Evolutionary conservation across 495 filamentous ascomycete genomes (phyloP).

Genomic region (Pyrenula massariospora): DNA sequence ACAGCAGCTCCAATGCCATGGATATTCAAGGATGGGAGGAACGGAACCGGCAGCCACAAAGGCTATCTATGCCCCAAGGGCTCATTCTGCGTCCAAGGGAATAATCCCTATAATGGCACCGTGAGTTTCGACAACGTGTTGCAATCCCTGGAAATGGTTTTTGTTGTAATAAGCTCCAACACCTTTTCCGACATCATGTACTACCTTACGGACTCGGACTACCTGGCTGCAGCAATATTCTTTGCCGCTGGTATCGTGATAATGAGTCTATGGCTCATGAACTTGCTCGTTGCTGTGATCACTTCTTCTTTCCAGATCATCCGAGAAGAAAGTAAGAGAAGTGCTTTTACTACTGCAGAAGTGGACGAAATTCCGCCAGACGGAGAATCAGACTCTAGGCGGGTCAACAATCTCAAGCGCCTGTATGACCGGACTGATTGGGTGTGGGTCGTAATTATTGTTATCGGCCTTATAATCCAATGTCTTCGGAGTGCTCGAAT

Average conservation of each 20-base stretch:
- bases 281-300: slow-evolving; percentile 94
- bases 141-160: slow-evolving; percentile 87
- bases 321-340: slow-evolving; percentile 86
- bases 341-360: slow-evolving; percentile 77
- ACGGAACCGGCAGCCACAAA: slow-evolving; percentile 47
- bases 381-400: slow-evolving; percentile 33
- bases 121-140: slow-evolving; percentile 92
- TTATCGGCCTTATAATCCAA: slow-evolving; percentile 64
- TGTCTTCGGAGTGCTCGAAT: slow-evolving; percentile 65
- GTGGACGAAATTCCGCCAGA: slow-evolving; percentile 28
- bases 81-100: slow-evolving; percentile 68
- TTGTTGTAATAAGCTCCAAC: slow-evolving; percentile 96
- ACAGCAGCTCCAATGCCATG: slow-evolving; percentile 53
- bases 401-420: slow-evolving; percentile 45
- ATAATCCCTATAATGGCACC: slow-evolving; percentile 74
- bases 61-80: slow-evolving; percentile 82
- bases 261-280: slow-evolving; percentile 92
- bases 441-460: slow-evolving; percentile 74
- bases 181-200: slow-evolving; percentile 94
- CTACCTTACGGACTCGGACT: slow-evolving; percentile 82
- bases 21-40: slow-evolving; percentile 37
- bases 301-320: slow-evolving; percentile 98
- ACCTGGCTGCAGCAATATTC: slow-evolving; percentile 71
- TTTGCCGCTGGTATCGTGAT: slow-evolving; percentile 82
- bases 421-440: slow-evolving; percentile 60